Base-by-base conservation (phyloP, 2,329 filamentous ascomycete species). In the Botrytis fragariae region DNA sequence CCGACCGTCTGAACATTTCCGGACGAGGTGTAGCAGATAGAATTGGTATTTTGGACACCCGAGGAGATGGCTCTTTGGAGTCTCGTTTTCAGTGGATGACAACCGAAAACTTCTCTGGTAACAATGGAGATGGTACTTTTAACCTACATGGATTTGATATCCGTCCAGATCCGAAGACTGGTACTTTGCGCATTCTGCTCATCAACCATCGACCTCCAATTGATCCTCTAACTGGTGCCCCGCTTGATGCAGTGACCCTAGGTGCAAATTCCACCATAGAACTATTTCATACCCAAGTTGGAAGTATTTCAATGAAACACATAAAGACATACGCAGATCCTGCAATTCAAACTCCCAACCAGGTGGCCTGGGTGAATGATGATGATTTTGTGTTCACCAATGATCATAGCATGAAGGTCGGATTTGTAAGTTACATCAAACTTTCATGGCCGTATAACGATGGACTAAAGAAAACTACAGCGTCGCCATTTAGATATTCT, bases 261-360 rank as follows among this genome's bases (percentile, higher is more conserved):
- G 82, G 82, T 8, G 81, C 79, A 12, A 83, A 83, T 72, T 79
- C 81, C 16, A 83, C 82, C 0, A 77, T 83, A 57, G 82, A 83
- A 60, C 74, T 81, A 0, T 83, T 83, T 68, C 75, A 80, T 29
- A 78, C 80, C 5, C 74, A 75, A 29, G 64, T 74, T 10, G 76
- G 76, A 6, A 78, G 78, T 16, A 63, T 75, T 3, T 77, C 57
- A 1, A 79, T 83, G 77, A 74, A 74, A 35, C 79, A 83, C 74
- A 76, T 82, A 16, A 79, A 79, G 57, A 83, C 82, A 3, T 80
- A 80, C 59, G 57, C 75, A 29, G 32, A 80, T 54, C 76, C 79
- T 22, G 74, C 77, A 25, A 81, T 83, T 60, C 70, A 79, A n/a
- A 80, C 82, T 2, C 81, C 82, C 14, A 83, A 83, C 74, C 77